Percentiles rank a stretch among this genome's conserved stretches.
phyloP scores from a whole-genome alignment of 2,329 filamentous ascomycete species.

The Pestalotiopsis sp. region DNA sequence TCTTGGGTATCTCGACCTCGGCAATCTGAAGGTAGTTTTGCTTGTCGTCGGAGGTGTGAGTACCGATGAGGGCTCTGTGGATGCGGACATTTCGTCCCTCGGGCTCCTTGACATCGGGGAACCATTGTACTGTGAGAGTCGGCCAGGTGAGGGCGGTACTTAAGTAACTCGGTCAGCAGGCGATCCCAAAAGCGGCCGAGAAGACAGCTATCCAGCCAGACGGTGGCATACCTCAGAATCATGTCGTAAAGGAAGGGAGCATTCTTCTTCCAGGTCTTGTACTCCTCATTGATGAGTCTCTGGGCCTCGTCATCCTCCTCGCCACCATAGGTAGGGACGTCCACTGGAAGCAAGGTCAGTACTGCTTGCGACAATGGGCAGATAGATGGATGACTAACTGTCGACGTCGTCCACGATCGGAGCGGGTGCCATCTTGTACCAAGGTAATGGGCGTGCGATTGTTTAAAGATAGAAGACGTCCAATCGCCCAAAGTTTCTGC shows the following conservation, averaged over 20 bases:
- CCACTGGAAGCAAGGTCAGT: slow-evolving; percentile 36
- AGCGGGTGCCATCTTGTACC: slow-evolving; percentile 45
- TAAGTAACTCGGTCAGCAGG: slow-evolving; percentile 1
- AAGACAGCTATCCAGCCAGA: not conserved
- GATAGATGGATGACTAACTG: slow-evolving; percentile 34
- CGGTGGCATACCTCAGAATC: slow-evolving; percentile 70
- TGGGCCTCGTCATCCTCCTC: slow-evolving; percentile 69
- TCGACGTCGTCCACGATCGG: slow-evolving; percentile 53
- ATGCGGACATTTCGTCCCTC: slow-evolving; percentile 85
- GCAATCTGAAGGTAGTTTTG: slow-evolving; percentile 95
- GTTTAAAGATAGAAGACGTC: not conserved
- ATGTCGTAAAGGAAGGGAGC: slow-evolving; percentile 97
- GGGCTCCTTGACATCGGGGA: slow-evolving; percentile 88
- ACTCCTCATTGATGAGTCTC: slow-evolving; percentile 96
- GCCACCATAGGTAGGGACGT: slow-evolving; percentile 61
- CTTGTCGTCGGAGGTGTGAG: slow-evolving; percentile 84
- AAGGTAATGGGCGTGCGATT: not conserved
- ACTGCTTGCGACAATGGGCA: not conserved
- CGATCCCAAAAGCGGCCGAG: not conserved
- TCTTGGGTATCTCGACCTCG: slow-evolving; percentile 88
- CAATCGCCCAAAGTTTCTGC: not conserved
- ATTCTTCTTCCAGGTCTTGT: slow-evolving; percentile 99
- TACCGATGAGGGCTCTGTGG: slow-evolving; percentile 90
- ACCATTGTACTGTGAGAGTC: slow-evolving; percentile 96
- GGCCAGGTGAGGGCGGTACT: slow-evolving; percentile 94